Evolutionary conservation across 371 early-diverging fungal genomes (phyloP), one percentile per base, ranked within the genome.

Genomic region (Rhizopus stolonifer): DNA sequence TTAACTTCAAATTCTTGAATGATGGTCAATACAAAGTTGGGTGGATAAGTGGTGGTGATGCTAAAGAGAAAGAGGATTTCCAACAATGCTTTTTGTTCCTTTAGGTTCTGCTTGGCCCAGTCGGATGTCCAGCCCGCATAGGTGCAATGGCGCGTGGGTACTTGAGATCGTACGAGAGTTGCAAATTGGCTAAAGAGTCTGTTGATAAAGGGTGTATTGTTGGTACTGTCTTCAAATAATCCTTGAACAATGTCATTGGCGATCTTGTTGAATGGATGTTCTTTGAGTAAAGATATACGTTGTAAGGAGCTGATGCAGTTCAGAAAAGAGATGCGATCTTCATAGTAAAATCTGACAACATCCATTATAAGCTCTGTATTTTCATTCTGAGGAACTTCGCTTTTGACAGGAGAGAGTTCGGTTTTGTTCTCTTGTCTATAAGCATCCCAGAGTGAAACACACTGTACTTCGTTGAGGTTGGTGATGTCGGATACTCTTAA

Each of bases 71-170:
- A 65, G 2, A 77, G 17, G 14, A 73, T 65, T 40, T 77, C 72
- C 43, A 77, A 46, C 13, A 77, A 50, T 9, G 65, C 67, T 23
- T 61, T 59, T 36, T 77, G 67, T 44, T 77, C 77, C 29, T 56
- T 60, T n/a, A 77, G 56, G 10, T 57, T 58, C 18, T 77, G 77
- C 15, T 71, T 70, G 7, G 72, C 67, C 69, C 69, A 73, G 13
- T 50, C 40, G 3, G 17, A 26, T 1, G 67, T 46, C 55, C 61
- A 54, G 8, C 40, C 34, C 6, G 49, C 26, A 10, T 38, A 46
- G 3, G 54, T 40, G 11, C 56, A 33, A 15, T 42, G 54, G 29
- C 44, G 53, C 2, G 54, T 33, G 5, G 70, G 69, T 2, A 64
- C 52, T 3, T 48, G 36, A 9, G 55, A 49, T 13, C 70, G 70